Base-by-base conservation (phyloP, 2,329 filamentous ascomycete species). In the Byssoonygena ceratinophila region DNA sequence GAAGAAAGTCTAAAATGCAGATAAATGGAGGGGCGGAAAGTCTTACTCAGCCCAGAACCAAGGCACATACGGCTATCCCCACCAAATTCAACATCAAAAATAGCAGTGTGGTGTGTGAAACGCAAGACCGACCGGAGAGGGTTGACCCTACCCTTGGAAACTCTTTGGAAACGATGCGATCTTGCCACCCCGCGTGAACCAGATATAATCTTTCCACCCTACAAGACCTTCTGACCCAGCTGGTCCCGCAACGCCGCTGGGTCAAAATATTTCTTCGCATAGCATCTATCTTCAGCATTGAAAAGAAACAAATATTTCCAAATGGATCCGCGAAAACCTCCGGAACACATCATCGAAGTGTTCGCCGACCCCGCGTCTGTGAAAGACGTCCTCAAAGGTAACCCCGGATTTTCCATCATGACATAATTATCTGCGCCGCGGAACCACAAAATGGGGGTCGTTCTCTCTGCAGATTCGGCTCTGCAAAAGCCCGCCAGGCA, bases 321-420 rank as follows among this genome's bases (percentile, higher is more conserved):
- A 58, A 85, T 84, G 81, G 81, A 85, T 61, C 75, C 75, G 68
- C 77, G 78, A 67, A 71, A 69, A 66, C 82, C 87, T 54, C 87
- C 88, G 62, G 89, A 96, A 71, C 95, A 94, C 73, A 87, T 87
- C 60, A 80, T 98, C 66, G 90, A 96, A 67, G 84, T 94, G 65
- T 94, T 96, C 68, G 87, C 90, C 54, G 92, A 97, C 71, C 87
- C 88, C 48, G 80, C 81, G 40, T 92, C 85, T 52, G 87, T 96
- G 59, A 87, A 86, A 68, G 91, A 97, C 66, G 85, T 97, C 52
- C 83, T 97, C 57, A 90, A 91, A 81, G 91, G 90, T 44, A 34
- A 31, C 46, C 39, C 54, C 43, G 39, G 29, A 27, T 41, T 43
- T 8, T 43, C 16, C 16, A 11, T 16, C 7, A 37, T 40, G 44